Base-by-base conservation (phyloP, 345 rosid genomes). In the Eucalyptus pauciflora region DNA sequence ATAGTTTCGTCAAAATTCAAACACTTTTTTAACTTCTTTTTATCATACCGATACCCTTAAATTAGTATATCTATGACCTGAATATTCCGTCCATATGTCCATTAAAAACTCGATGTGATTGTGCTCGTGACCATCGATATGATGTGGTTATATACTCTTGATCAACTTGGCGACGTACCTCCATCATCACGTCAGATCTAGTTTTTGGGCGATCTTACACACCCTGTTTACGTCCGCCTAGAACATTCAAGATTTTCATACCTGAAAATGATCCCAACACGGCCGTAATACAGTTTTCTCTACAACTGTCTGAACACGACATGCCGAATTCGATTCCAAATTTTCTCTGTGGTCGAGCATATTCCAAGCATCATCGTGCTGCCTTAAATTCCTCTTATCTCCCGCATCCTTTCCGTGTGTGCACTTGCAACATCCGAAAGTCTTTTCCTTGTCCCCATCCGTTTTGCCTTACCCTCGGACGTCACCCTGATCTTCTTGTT, bases 41-140 rank as follows among this genome's bases (percentile, higher is more conserved):
- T 18, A 2, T 52, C 10, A 18, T 18, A 52, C 5, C 10, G 4
- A 52, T 52, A 3, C 25, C 58, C 25, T 52, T 18, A 52, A 52
- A 0, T 18, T 20, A 52, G 1, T 52, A 52, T 52, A 52, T 52
- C 0, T 0, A 0, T 52, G 24, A 18, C 1, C 5, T 0, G 0
- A 18, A 20, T 52, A 52, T 20, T 8, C 58, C 5, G 0, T 52
- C 10, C 10, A 52, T 52, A 52, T 52, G 58, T 8, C 58, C 0
- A 0, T 52, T 52, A 52, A 52, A 20, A 52, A 52, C 10, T 18
- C 0, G 0, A 20, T 0, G 1, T 18, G 10, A 0, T 20, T 18
- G 2, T 20, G 2, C 24, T 18, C 0, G 0, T 52, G 25, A 52
- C 58, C 25, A 52, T 52, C 2, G 10, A 52, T 52, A 20, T 3